These are phyloP conservation scores for Colletotrichum horii DNA, from an alignment of 2,329 filamentous ascomycete species.

Conservation along the genomic window DNA sequence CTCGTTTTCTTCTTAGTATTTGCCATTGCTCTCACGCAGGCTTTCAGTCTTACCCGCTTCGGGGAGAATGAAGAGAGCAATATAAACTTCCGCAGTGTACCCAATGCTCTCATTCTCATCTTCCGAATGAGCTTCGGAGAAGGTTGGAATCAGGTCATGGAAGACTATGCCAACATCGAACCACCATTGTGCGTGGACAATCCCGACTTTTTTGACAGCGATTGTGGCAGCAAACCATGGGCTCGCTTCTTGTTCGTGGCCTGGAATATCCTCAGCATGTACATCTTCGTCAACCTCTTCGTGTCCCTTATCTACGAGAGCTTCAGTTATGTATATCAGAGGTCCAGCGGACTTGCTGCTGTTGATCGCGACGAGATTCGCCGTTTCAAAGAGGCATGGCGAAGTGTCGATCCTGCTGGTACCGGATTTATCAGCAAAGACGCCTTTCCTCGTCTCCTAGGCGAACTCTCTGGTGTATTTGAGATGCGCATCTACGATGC, in stretches of 20 bases:
- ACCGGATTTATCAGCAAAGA: slow-evolving; percentile 92
- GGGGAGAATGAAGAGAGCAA: slow-evolving; percentile 75
- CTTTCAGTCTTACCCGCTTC: slow-evolving; percentile 93
- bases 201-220: slow-evolving; percentile 79
- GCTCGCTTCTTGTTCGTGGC: slow-evolving; percentile 88
- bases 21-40: slow-evolving; percentile 94
- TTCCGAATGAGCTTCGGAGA: slow-evolving; percentile 95
- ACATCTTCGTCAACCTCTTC: slow-evolving; percentile 98
- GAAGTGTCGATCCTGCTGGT: slow-evolving; percentile 89
- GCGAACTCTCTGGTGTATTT: slow-evolving; percentile 93
- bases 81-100: slow-evolving; percentile 91
- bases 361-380: slow-evolving; percentile 94
- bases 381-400: slow-evolving; percentile 98
- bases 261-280: slow-evolving; percentile 99
- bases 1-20: slow-evolving; percentile 96
- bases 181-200: slow-evolving; percentile 81
- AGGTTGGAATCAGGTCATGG: slow-evolving; percentile 97
- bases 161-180: slow-evolving; percentile 84
- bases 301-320: slow-evolving; percentile 99
- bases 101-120: slow-evolving; percentile 89
- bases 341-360: slow-evolving; percentile 88
- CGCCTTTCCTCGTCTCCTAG: slow-evolving; percentile 84
- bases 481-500: slow-evolving; percentile 96
- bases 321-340: slow-evolving; percentile 98
- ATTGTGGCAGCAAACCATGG: slow-evolving; percentile 92